These are phyloP conservation scores for Aspergillus fructus DNA, from an alignment of 2,329 filamentous ascomycete genomes.

Conservation along the genomic window DNA sequence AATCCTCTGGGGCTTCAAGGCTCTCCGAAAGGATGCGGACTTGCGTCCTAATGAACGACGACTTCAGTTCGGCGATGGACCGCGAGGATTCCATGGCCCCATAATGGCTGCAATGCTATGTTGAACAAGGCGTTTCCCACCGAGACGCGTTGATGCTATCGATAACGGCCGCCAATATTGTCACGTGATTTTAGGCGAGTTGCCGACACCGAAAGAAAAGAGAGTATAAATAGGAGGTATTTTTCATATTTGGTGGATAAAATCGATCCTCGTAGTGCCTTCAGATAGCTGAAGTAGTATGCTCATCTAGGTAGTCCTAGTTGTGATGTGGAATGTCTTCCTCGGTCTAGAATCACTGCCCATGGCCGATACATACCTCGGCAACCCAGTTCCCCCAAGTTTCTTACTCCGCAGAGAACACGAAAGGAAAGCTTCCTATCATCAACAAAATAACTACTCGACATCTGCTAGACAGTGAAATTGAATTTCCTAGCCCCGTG, in stretches of 20 bases:
- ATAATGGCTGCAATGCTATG: slow-evolving; percentile 13
- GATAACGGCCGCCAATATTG: slow-evolving; percentile 1
- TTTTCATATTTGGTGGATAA: not conserved
- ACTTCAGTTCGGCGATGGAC: slow-evolving; percentile 53
- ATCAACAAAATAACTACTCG: not conserved
- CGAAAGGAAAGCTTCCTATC: not conserved
- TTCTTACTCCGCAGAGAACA: slow-evolving; percentile 8
- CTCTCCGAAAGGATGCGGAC: slow-evolving; percentile 53
- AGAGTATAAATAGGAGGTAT: not conserved
- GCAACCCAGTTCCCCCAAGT: slow-evolving; percentile 3
- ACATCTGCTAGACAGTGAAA: not conserved
- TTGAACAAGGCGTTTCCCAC: not conserved
- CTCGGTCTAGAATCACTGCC: slow-evolving; percentile 1
- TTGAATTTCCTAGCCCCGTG: not conserved
- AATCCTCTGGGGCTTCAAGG: slow-evolving; percentile 48
- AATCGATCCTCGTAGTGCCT: too few species aligned
- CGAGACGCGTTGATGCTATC: slow-evolving; percentile 11
- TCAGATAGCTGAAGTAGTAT: not conserved
- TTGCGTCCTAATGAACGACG: slow-evolving; percentile 51
- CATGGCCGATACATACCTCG: slow-evolving; percentile 13
- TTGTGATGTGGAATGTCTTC: slow-evolving; percentile 4
- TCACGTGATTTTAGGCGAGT: slow-evolving; percentile 14
- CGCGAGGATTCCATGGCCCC: slow-evolving; percentile 38
- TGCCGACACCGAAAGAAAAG: too few species aligned
- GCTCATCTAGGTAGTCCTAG: not conserved